A percentile compares a stretch with the other conserved stretches of the same genome.
phyloP scores from a whole-genome alignment of 2,329 filamentous ascomycete genomes.

The Colletotrichum somersetense region DNA sequence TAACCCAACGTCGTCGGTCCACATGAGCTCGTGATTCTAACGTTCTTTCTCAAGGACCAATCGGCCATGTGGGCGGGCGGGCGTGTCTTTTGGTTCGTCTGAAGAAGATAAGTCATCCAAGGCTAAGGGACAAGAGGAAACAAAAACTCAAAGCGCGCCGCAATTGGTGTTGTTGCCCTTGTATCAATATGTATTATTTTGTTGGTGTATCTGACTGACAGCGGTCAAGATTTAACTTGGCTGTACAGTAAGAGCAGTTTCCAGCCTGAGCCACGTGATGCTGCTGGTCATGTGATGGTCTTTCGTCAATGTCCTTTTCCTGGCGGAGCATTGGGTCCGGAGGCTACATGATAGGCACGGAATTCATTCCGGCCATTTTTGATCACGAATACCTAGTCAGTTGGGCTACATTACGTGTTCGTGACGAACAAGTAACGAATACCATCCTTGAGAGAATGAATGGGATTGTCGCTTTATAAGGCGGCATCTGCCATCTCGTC shows the following conservation, averaged over 20 bases:
- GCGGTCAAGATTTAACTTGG: too few species aligned
- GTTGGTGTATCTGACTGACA: too few species aligned
- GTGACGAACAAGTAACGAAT: not conserved
- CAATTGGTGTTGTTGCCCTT: too few species aligned
- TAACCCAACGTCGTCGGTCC: slow-evolving; percentile 5
- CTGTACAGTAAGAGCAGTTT: too few species aligned
- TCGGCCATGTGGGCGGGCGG: not conserved
- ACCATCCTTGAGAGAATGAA: not conserved
- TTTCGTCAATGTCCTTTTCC: not conserved
- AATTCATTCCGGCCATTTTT: not conserved
- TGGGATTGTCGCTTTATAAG: not conserved
- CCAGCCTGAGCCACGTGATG: not conserved
- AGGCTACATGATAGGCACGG: not conserved
- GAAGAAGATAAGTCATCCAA: not conserved
- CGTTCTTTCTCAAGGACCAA: slow-evolving; percentile 23
- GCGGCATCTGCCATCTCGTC: not conserved
- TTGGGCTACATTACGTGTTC: not conserved
- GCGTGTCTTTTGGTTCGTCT: not conserved
- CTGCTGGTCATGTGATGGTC: not conserved
- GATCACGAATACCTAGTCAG: too few species aligned
- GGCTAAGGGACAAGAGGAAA: too few species aligned
- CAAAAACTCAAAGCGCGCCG: too few species aligned
- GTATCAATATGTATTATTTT: too few species aligned
- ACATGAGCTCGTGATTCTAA: slow-evolving; percentile 6
- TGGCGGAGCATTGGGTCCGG: not conserved